Percentiles rank a stretch among this genome's conserved stretches.
Evolutionary conservation across 495 filamentous ascomycete genomes (phyloP).

Genomic region (Chlorociboria aeruginascens): DNA sequence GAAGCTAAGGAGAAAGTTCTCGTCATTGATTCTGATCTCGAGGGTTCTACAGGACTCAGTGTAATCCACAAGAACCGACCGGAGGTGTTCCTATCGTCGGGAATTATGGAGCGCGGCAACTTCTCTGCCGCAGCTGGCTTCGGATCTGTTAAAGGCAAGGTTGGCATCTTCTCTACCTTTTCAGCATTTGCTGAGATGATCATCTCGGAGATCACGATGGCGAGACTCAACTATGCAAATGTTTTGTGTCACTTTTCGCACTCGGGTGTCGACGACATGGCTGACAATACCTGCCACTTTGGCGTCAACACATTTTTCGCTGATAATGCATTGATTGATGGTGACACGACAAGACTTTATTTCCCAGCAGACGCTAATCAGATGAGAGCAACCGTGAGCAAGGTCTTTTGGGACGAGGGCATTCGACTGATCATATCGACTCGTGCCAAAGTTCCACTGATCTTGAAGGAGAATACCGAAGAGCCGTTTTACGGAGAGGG

Average conservation of each 20-base stretch:
- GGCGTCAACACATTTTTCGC: slow-evolving; percentile 14
- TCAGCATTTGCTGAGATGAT: slow-evolving; percentile 15
- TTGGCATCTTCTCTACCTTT: slow-evolving; percentile 15
- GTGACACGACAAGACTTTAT: slow-evolving; percentile 13
- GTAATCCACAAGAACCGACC: slow-evolving; percentile 13
- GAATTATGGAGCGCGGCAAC: slow-evolving; percentile 16
- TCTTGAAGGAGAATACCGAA: slow-evolving; percentile 8
- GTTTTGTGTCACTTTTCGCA: slow-evolving; percentile 14
- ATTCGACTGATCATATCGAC: slow-evolving; percentile 12
- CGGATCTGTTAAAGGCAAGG: slow-evolving; percentile 9
- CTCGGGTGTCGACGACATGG: slow-evolving; percentile 15
- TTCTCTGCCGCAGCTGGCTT: slow-evolving; percentile 15
- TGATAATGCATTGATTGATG: slow-evolving; percentile 12
- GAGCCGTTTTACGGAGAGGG: slow-evolving; percentile 8
- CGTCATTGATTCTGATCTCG: slow-evolving; percentile 13
- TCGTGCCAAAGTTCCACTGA: slow-evolving; percentile 8
- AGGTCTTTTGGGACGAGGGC: slow-evolving; percentile 14
- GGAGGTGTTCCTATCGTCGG: slow-evolving; percentile 13
- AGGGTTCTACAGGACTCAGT: slow-evolving; percentile 13
- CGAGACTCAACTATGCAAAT: slow-evolving; percentile 12
- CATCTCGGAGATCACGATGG: slow-evolving; percentile 16
- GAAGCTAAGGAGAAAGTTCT: slow-evolving; percentile 7
- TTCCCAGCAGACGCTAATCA: slow-evolving; percentile 16
- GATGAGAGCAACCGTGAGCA: slow-evolving; percentile 6
- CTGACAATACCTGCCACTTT: slow-evolving; percentile 16